A percentile compares a stretch with the other conserved stretches of the same genome.
These are phyloP conservation scores for Entonaema liquescens DNA, from an alignment of 495 filamentous ascomycete species.

Conservation along the genomic window DNA sequence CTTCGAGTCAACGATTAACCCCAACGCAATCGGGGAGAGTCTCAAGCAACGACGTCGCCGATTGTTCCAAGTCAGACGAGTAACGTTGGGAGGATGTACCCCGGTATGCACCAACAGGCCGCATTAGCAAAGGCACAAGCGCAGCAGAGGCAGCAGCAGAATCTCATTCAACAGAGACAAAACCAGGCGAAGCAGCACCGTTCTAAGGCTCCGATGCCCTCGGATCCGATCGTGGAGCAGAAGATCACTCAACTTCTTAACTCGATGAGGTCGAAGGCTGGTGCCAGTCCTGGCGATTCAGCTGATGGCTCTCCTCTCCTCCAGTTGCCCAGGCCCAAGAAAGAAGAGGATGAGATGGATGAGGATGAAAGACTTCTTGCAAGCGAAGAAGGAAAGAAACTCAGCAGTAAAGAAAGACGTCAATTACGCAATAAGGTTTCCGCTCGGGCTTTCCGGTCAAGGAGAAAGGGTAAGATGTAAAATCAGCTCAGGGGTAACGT, in stretches of 20 bases:
- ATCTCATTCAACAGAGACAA: conserved; percentile 59
- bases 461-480: conserved; percentile 83
- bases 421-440: conserved; percentile 99
- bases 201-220: conserved; percentile 57
- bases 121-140: conserved; percentile 79
- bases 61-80: conserved; percentile 55
- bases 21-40: conserved; percentile 70
- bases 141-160: conserved; percentile 73
- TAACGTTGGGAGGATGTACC: conserved; percentile 77
- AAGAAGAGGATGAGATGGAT: conserved; percentile 98
- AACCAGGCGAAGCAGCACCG: conserved; percentile 53
- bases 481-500: neutral
- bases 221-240: conserved; percentile 79
- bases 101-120: conserved; percentile 91
- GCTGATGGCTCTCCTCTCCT: conserved; percentile 60
- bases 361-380: conserved; percentile 93
- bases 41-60: conserved; percentile 48
- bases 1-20: conserved; percentile 71
- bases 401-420: conserved; percentile 91
- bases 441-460: conserved; percentile 91
- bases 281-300: conserved; percentile 60
- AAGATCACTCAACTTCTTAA: conserved; percentile 85
- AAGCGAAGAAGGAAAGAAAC: conserved; percentile 96
- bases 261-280: conserved; percentile 76
- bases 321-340: conserved; percentile 67